phyloP scores from a whole-genome alignment of 2,329 filamentous ascomycete species.

The Calycina marina region DNA sequence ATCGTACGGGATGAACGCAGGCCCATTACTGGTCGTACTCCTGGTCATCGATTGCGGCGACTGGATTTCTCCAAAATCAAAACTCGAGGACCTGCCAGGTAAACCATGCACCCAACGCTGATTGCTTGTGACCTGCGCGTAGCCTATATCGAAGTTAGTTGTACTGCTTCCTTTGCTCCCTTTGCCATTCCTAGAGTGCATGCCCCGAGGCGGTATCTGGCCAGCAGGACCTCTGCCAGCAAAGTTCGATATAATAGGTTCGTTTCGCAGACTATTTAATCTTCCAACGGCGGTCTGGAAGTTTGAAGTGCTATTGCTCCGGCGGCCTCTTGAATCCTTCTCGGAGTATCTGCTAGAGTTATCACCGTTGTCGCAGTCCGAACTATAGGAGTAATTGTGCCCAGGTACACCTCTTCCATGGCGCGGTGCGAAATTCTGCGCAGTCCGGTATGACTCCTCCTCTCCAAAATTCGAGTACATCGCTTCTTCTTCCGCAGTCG shows the following conservation, averaged over 20 bases:
- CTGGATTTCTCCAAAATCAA: constrained; percentile 42
- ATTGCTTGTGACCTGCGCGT: constrained; percentile 39
- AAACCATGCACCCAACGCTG: constrained; percentile 39
- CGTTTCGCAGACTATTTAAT: constrained; percentile 42
- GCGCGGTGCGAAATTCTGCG: constrained; percentile 14
- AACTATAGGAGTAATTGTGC: constrained; percentile 44
- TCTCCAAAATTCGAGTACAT: constrained; percentile 18
- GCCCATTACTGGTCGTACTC: constrained; percentile 8
- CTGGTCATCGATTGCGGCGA: constrained; percentile 22
- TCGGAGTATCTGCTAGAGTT: constrained; percentile 37
- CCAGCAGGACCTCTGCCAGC: constrained; percentile 21
- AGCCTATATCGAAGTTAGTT: constrained; percentile 51
- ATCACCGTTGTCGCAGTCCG: constrained; percentile 41
- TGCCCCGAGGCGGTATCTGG: constrained; percentile 28
- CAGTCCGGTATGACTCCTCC: constrained; percentile 17
- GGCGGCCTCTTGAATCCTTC: constrained; percentile 40
- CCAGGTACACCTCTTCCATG: constrained; percentile 10
- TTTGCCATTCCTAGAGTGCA: constrained; percentile 43
- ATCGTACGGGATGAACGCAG: constrained; percentile 27
- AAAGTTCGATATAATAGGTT: constrained; percentile 1
- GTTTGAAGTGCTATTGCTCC: constrained; percentile 71
- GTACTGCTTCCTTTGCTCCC: constrained; percentile 59
- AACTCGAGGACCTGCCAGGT: constrained; percentile 51
- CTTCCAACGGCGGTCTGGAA: constrained; percentile 44
- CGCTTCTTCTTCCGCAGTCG: constrained; percentile 16